A percentile compares a stretch with the other conserved stretches of the same genome.
Evolutionary conservation across 1,284 basidiomycete species (phyloP).

Genomic region (Cutaneotrichosporon sp.): DNA sequence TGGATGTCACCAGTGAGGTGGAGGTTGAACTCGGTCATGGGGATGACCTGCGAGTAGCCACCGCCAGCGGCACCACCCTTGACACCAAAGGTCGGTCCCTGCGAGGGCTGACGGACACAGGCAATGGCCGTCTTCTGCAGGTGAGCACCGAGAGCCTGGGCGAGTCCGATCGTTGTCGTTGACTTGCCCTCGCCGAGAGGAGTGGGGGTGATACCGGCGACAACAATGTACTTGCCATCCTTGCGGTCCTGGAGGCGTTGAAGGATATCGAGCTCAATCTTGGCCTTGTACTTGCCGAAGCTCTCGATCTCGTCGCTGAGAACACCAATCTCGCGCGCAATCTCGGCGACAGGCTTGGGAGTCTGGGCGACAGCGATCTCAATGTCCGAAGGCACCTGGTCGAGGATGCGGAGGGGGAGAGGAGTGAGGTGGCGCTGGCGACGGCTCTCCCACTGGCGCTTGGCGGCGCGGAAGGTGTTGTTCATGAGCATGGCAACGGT

Average conservation of each 20-base stretch:
- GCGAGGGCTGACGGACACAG: constrained; percentile 97
- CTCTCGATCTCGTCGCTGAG: constrained; percentile 84
- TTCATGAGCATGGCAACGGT: constrained; percentile 98
- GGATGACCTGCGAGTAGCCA: constrained; percentile 98
- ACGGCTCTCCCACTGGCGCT: constrained; percentile 70
- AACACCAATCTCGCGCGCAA: constrained; percentile 88
- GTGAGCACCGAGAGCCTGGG: constrained; percentile 94
- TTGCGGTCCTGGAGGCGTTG: constrained; percentile 80
- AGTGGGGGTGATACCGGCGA: constrained; percentile 96
- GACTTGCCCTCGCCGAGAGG: constrained; percentile 98
- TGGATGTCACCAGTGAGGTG: constrained; percentile 99
- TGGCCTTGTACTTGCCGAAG: constrained; percentile 96
- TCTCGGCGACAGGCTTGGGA: constrained; percentile 80
- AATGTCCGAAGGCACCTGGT: constrained; percentile 90
- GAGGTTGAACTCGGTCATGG: constrained; percentile 86
- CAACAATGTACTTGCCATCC: constrained; percentile 95
- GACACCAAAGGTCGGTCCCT: constrained; percentile 98
- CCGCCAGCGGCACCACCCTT: constrained; percentile 99
- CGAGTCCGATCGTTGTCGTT: constrained; percentile 95
- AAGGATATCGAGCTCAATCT: constrained; percentile 87
- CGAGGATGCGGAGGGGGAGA: constrained; percentile 71
- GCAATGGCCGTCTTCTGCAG: constrained; percentile 91
- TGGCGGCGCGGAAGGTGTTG: constrained; percentile 84
- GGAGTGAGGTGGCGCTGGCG: constrained; percentile 69
- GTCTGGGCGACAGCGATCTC: constrained; percentile 94